phyloP scores from a whole-genome alignment of 2,329 filamentous ascomycete genomes.

The Alternaria postmessia region DNA sequence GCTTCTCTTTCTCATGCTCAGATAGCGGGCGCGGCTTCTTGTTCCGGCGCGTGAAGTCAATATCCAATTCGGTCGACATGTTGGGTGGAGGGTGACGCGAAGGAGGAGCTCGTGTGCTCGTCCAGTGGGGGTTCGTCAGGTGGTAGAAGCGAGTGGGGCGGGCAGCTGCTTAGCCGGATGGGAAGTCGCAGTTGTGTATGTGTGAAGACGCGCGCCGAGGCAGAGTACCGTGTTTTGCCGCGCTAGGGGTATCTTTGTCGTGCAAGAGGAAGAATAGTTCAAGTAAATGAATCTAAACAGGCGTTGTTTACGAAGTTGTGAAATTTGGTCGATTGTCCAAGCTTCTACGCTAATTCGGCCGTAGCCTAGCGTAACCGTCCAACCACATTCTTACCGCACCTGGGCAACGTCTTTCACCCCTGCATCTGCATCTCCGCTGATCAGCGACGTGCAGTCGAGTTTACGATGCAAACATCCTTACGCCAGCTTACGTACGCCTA shows the following conservation, averaged over 20 bases:
- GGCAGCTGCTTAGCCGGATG: constrained; percentile 10
- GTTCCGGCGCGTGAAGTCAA: constrained; percentile 87
- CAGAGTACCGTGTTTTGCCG: neutral
- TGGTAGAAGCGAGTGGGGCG: constrained; percentile 30
- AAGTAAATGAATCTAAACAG: constrained; percentile 30
- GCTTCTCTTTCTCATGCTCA: constrained; percentile 79
- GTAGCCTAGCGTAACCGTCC: constrained; percentile 21
- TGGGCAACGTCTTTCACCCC: constrained; percentile 13
- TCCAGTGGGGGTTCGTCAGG: constrained; percentile 29
- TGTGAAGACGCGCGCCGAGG: constrained; percentile 7
- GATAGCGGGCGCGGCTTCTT: constrained; percentile 81
- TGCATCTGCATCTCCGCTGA: constrained; percentile 21
- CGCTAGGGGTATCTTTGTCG: constrained; percentile 1
- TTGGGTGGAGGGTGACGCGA: constrained; percentile 14
- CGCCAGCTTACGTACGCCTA: constrained; percentile 1
- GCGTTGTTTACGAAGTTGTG: constrained; percentile 38
- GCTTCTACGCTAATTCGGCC: constrained; percentile 19
- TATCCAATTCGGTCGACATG: constrained; percentile 60
- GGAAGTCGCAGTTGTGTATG: constrained; percentile 5
- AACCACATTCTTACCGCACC: constrained; percentile 19
- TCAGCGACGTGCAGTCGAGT: constrained; percentile 10
- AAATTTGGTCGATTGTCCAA: constrained; percentile 30
- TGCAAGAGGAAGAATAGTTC: constrained; percentile 25
- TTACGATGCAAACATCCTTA: neutral
- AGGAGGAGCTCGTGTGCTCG: constrained; percentile 42